Conservation (phyloP, 106 monocot genomes). For the Acorus calamus region DNA sequence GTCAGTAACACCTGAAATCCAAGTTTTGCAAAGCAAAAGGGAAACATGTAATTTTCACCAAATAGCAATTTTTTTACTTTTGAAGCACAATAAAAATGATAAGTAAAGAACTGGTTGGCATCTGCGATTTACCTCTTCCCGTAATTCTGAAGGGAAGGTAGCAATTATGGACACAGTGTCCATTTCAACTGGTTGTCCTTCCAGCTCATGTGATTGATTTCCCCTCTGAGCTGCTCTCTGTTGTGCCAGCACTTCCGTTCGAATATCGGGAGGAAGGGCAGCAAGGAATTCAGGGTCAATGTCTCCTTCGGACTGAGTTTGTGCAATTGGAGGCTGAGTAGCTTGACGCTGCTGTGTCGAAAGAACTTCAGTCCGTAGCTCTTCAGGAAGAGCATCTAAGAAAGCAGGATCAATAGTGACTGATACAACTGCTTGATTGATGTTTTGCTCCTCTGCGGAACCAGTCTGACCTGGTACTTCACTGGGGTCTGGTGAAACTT, state of each 20-base stretch:
- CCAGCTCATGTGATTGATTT: slow-evolving; percentile 81
- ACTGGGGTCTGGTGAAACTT: slow-evolving; percentile 43
- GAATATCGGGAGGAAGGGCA: slow-evolving; percentile 97
- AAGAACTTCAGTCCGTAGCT: slow-evolving; percentile 89
- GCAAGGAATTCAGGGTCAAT: slow-evolving; percentile 99
- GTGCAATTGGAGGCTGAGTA: slow-evolving; percentile 58
- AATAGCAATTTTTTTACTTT: not conserved
- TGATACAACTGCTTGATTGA: slow-evolving; percentile 32
- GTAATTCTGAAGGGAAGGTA: slow-evolving; percentile 95
- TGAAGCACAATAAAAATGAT: not conserved
- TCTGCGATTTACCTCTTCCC: slow-evolving; percentile 64
- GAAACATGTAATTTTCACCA: not conserved
- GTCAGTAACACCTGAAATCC: slow-evolving; percentile 79
- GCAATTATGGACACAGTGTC: slow-evolving; percentile 99
- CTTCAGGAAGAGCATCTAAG: slow-evolving; percentile 96
- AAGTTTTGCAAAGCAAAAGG: not conserved
- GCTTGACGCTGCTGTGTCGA: slow-evolving; percentile 85
- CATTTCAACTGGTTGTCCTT: slow-evolving; percentile 99
- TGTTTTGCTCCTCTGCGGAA: slow-evolving; percentile 32
- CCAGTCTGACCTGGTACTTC: slow-evolving; percentile 37
- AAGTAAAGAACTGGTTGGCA: not conserved
- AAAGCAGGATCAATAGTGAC: slow-evolving; percentile 93
- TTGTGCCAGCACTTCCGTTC: slow-evolving; percentile 87
- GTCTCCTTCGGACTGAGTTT: slow-evolving; percentile 56
- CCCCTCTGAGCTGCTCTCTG: slow-evolving; percentile 73